phyloP scores from a whole-genome alignment of 2,329 filamentous ascomycete species.

The Dactylellina cionopaga region DNA sequence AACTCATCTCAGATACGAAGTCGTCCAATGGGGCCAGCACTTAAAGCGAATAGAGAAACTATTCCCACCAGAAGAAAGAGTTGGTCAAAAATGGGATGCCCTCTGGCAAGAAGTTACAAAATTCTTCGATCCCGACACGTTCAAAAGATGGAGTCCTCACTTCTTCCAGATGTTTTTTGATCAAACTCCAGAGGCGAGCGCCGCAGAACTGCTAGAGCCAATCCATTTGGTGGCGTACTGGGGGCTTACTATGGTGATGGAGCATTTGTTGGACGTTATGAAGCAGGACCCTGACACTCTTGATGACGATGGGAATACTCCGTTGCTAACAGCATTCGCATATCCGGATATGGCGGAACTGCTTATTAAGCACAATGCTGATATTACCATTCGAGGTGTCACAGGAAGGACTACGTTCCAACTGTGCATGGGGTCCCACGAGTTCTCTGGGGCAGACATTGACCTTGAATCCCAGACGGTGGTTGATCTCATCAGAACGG shows the following conservation, averaged over 20 bases:
- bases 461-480: conserved; percentile 30
- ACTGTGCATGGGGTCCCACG: background rate
- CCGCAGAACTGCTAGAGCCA: background rate
- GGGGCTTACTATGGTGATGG: conserved; percentile 32
- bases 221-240: conserved; percentile 24
- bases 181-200: background rate
- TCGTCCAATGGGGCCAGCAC: conserved; percentile 30
- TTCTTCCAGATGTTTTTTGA: conserved; percentile 9
- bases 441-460: conserved; percentile 15
- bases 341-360: conserved; percentile 28
- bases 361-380: conserved; percentile 24
- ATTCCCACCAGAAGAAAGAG: conserved; percentile 17
- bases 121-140: conserved; percentile 29
- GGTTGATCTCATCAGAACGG: conserved; percentile 4
- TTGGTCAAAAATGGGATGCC: conserved; percentile 37
- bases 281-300: conserved; percentile 7
- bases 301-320: conserved; percentile 28
- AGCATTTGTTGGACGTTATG: conserved; percentile 21
- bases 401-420: conserved; percentile 22
- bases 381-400: conserved; percentile 4
- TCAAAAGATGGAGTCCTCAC: conserved; percentile 26
- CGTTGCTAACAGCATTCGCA: conserved; percentile 7
- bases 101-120: conserved; percentile 33
- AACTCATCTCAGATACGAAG: conserved; percentile 26
- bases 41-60: conserved; percentile 37